Evolutionary conservation across 2,329 filamentous ascomycete genomes (phyloP).

Genomic region (Pseudocercospora fijiensis): DNA sequence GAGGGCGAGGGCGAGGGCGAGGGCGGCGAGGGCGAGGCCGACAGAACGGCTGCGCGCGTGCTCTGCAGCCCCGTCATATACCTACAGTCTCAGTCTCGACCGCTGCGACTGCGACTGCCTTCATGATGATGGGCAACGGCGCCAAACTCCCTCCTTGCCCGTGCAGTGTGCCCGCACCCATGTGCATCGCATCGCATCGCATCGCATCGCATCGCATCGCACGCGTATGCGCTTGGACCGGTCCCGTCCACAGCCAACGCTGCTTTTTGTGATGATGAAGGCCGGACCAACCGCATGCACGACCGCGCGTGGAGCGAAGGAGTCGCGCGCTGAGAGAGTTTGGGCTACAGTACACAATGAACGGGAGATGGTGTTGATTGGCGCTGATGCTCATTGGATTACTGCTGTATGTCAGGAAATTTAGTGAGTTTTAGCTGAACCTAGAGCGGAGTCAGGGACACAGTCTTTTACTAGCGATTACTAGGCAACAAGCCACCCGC

Average conservation of each 20-base stretch:
- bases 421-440: no score
- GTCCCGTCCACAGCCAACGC: background rate
- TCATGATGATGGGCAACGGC: background rate
- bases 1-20: no score
- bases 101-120: background rate
- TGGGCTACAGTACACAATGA: background rate
- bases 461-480: no score
- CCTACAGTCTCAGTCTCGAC: no score
- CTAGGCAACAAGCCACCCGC: no score
- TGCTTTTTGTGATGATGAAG: background rate
- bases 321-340: background rate
- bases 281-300: background rate
- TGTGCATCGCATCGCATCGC: no score
- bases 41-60: background rate
- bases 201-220: no score
- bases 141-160: slow-evolving; percentile 4
- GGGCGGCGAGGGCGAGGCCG: no score
- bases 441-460: no score
- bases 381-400: no score
- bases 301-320: slow-evolving; percentile 2
- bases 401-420: no score
- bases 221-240: slow-evolving; percentile 5
- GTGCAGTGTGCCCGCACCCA: slow-evolving; percentile 3
- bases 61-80: slow-evolving; percentile 8
- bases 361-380: background rate